Evolutionary conservation across 2,329 filamentous ascomycete genomes (phyloP), one percentile per base, ranked within the genome.

Genomic region (Colletotrichum chlorophyti): DNA sequence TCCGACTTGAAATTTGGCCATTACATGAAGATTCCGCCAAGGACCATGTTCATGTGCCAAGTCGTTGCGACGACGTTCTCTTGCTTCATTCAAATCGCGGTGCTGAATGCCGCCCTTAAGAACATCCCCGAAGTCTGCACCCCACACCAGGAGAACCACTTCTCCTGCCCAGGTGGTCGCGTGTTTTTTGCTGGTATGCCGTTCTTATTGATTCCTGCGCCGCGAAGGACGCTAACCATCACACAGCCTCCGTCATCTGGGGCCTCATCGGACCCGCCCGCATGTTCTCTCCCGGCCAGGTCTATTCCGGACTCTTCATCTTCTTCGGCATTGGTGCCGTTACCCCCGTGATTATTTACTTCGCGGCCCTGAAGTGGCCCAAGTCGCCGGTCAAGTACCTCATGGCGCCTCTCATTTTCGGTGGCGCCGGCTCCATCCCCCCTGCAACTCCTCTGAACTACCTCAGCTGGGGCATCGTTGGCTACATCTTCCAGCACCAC

Each of bases 381-480:
- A 76, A 72, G 42, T 83, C 81, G 2, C 76, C 77, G 1, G 65
- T 78, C 37, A 76, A 76, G 53, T 82, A 79, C 69, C 75, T 86
- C 48, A 87, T 87, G 76, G 81, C 84, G 4, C 85, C 85, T 2
- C 74, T 88, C 59, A 84, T 88, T 64, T 86, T 88, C 66, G 86
- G 85, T 55, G 84, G 84, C 19, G 79, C 82, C 6, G 80, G 79
- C 1, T 63, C 74, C 29, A 86, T 88, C 64, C 85, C 85, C 3
- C 85, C 85, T 0, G 89, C 90, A 3, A 90, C 88, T 0, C 88
- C 89, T 0, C 81, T 91, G 58, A 91, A 90, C 73, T 92, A 91
- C 69, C 82, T 90, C 29, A 81, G 83, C n/a, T 92, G 89, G 89
- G 87, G 86, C 15, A 74, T 89, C 53, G 86, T 91, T 3, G 90